A percentile compares a stretch with the other conserved stretches of the same genome.
Conservation (phyloP, 2,329 filamentous ascomycete species). For the Fonsecaea multimorphosa region DNA sequence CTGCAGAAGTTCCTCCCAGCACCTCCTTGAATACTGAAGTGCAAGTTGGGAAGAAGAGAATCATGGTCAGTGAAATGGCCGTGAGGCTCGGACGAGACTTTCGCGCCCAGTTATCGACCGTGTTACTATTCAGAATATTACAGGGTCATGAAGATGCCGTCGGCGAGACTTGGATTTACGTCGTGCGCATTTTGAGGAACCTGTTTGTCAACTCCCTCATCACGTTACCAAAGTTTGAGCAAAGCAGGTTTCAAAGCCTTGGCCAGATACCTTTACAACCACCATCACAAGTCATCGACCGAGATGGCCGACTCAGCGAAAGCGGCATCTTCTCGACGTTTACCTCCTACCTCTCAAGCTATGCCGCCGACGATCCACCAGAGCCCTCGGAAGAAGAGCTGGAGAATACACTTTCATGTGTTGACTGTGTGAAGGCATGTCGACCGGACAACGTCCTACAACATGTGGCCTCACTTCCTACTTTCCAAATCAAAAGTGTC, state of each 20-base stretch:
- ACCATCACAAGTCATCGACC: constrained; percentile 90
- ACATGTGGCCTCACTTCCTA: constrained; percentile 75
- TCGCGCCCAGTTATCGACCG: constrained; percentile 87
- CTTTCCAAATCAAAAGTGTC: constrained; percentile 64
- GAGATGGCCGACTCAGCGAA: constrained; percentile 77
- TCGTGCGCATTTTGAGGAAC: constrained; percentile 91
- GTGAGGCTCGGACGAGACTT: constrained; percentile 95
- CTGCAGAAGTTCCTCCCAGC: constrained; percentile 75
- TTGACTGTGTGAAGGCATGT: constrained; percentile 92
- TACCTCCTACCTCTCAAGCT: constrained; percentile 97
- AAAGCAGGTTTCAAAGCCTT: constrained; percentile 57
- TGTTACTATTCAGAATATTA: constrained; percentile 93
- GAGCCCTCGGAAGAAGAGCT: constrained; percentile 97
- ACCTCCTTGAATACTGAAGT: constrained; percentile 94
- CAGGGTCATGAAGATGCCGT: constrained; percentile 82
- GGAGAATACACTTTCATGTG: constrained; percentile 90
- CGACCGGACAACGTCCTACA: constrained; percentile 80
- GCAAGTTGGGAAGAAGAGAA: constrained; percentile 80
- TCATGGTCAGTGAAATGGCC: constrained; percentile 98
- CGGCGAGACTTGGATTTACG: constrained; percentile 63
- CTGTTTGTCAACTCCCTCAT: constrained; percentile 95
- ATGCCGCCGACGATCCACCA: constrained; percentile 95
- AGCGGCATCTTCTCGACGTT: constrained; percentile 91
- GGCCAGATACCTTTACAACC: constrained; percentile 86
- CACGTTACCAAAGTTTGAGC: constrained; percentile 64